Evolutionary conservation across 345 rosid genomes (phyloP).

Genomic region (Salix exigua): DNA sequence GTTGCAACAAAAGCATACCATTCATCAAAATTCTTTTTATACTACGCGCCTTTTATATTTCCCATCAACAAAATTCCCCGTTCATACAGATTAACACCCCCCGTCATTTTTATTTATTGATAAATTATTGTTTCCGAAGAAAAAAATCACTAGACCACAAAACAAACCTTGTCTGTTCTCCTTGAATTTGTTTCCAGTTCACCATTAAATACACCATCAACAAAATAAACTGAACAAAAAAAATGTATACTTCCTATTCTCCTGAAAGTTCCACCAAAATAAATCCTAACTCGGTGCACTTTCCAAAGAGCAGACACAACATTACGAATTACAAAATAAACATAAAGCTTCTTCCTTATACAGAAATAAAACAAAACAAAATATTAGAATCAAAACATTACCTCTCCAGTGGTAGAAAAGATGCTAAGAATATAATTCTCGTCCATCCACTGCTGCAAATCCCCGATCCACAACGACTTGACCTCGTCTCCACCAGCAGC

Average conservation of each 20-base stretch:
- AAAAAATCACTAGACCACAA: background rate
- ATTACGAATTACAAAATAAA: background rate
- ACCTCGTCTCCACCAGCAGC: conserved; percentile 37
- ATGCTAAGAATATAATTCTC: conserved; percentile 61
- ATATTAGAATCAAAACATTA: conserved; percentile 10
- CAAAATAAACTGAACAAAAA: background rate
- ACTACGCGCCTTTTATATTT: background rate
- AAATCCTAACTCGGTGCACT: background rate
- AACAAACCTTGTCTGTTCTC: background rate
- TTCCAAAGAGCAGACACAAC: background rate
- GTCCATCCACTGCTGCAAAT: conserved; percentile 90
- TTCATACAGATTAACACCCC: background rate
- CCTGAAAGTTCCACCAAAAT: background rate
- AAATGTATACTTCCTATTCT: background rate
- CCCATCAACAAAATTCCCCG: background rate
- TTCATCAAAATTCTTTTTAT: background rate
- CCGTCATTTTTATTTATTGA: background rate
- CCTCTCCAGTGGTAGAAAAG: conserved; percentile 68
- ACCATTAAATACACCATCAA: background rate
- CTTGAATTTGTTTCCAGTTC: background rate
- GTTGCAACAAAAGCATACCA: background rate
- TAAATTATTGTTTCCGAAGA: background rate
- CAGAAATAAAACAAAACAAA: background rate
- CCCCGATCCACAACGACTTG: conserved; percentile 91
- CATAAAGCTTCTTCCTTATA: background rate